Evolutionary conservation across 2,329 filamentous ascomycete genomes (phyloP).

Genomic region (Mycosphaerelloides madeirae): DNA sequence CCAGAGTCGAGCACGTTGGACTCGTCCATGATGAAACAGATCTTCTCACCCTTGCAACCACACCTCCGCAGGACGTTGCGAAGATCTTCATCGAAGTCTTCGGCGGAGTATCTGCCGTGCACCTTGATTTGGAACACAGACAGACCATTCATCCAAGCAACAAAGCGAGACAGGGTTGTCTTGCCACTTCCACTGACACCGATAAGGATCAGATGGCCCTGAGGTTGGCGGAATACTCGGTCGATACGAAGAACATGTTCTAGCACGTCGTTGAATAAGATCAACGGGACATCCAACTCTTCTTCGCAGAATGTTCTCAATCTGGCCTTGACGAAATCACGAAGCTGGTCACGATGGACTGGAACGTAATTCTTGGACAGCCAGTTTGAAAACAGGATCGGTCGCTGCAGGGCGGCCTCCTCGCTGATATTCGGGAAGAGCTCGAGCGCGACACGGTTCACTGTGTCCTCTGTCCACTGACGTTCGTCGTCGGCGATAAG

Average conservation of each 20-base stretch:
- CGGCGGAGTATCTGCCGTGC: conserved; percentile 94
- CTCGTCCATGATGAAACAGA: conserved; percentile 99
- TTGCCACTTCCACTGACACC: conserved; percentile 98
- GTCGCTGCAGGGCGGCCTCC: conserved; percentile 78
- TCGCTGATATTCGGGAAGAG: conserved; percentile 96
- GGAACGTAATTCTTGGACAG: conserved; percentile 97
- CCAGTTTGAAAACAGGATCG: conserved; percentile 99
- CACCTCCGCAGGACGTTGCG: conserved; percentile 88
- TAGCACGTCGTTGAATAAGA: conserved; percentile 98
- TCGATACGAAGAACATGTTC: conserved; percentile 98
- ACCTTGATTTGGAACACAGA: conserved; percentile 99
- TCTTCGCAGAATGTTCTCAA: conserved; percentile 98
- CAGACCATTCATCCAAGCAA: conserved; percentile 99
- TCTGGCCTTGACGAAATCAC: conserved; percentile 95
- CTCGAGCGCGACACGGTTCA: conserved; percentile 79
- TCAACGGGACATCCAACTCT: conserved; percentile 95
- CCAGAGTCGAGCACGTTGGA: conserved; percentile 97
- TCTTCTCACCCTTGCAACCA: conserved; percentile 97
- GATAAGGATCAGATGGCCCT: conserved; percentile 96
- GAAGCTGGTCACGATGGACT: conserved; percentile 87
- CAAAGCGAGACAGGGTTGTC: conserved; percentile 94
- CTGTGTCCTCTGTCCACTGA: conserved; percentile 87
- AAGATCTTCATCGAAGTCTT: conserved; percentile 97
- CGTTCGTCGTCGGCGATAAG: conserved; percentile 91
- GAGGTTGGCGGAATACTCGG: conserved; percentile 95